phyloP scores from a whole-genome alignment of 139 green algal species.

The Chlamydomonas incerta region DNA sequence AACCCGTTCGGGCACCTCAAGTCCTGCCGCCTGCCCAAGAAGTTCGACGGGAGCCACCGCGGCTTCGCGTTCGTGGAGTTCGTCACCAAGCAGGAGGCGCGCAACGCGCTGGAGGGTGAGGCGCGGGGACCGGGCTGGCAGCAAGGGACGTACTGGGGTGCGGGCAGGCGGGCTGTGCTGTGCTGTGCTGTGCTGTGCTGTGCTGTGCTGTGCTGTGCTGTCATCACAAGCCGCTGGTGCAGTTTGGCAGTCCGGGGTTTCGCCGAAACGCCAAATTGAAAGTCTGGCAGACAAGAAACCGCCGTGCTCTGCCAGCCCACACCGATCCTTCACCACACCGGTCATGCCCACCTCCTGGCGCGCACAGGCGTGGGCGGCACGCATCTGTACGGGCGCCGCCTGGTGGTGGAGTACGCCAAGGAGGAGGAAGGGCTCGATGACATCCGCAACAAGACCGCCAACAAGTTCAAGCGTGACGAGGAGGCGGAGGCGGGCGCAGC shows the following conservation, averaged over 20 bases:
- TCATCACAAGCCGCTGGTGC: too few species aligned
- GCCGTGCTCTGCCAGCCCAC: too few species aligned
- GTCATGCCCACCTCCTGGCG: too few species aligned
- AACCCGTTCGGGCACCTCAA: constrained; percentile 95
- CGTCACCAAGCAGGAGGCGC: constrained; percentile 79
- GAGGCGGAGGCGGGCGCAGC: constrained; percentile 11
- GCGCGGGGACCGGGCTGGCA: neutral
- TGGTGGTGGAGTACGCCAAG: constrained; percentile 91
- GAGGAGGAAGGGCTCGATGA: constrained; percentile 83
- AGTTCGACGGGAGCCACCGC: constrained; percentile 96
- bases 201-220: too few species aligned
- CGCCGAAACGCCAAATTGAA: too few species aligned
- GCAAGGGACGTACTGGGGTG: too few species aligned
- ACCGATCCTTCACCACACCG: too few species aligned
- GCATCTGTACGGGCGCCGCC: constrained; percentile 95
- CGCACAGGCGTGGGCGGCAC: constrained; percentile 72
- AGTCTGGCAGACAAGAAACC: too few species aligned
- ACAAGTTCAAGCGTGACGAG: constrained; percentile 58
- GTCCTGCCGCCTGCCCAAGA: constrained; percentile 92
- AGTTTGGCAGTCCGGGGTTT: too few species aligned
- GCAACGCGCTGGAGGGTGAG: constrained; percentile 72
- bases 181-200: too few species aligned
- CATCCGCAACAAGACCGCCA: constrained; percentile 79
- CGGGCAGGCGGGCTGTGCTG: too few species aligned
- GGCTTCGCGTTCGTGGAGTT: constrained; percentile 96